Base-by-base conservation (phyloP, 2,329 filamentous ascomycete genomes). In the Paecilomyces variotii region DNA sequence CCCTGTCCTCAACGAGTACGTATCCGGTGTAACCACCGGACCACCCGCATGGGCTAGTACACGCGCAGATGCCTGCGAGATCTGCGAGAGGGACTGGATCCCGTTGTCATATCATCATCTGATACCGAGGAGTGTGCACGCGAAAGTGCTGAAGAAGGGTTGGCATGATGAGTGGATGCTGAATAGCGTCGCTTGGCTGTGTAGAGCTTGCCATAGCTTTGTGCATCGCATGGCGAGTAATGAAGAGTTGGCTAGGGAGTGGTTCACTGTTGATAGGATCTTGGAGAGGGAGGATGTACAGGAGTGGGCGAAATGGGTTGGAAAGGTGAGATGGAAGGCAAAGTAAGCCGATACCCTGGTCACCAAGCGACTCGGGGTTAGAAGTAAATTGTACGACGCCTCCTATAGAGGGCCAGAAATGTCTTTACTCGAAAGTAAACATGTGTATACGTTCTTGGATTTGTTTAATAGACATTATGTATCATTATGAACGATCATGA, bases 121-220 rank as follows among this genome's bases (percentile, higher is more conserved):
- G 51, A 91, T 96, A 57, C 91, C 91, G n/a, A 82, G 85, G 49
- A 82, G 83, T 51, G 86, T 90, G 60, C 90, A 95, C 72, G 85
- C 82, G 6, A 90, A 91, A 70, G 89, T 84, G 2, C 71, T 90
- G 45, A 90, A 89, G 78, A 79, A 89, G 50, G 88, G 87, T 0
- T 95, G 90, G 90, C 89, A 92, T 76, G 81, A 82, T 2, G 84
- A 85, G 62, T 88, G 89, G 71, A 83, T 86, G 74, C 71, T 95
- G 72, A 85, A 89, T 67, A 91, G 86, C 69, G 91, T 94, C 24
- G 90, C 91, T 11, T 95, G 90, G 90, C 74, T 96, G 64, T 95
- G 91, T 73, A 80, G 90, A 55, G 88, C 90, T 2, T 96, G 91
- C 67, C 91, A 96, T 77, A 84, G 82, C 50, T 91, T 90, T 70